Percentiles rank a stretch among this genome's conserved stretches.
Conservation (phyloP, 768 basidiomycete genomes). For the Trametes elegans region DNA sequence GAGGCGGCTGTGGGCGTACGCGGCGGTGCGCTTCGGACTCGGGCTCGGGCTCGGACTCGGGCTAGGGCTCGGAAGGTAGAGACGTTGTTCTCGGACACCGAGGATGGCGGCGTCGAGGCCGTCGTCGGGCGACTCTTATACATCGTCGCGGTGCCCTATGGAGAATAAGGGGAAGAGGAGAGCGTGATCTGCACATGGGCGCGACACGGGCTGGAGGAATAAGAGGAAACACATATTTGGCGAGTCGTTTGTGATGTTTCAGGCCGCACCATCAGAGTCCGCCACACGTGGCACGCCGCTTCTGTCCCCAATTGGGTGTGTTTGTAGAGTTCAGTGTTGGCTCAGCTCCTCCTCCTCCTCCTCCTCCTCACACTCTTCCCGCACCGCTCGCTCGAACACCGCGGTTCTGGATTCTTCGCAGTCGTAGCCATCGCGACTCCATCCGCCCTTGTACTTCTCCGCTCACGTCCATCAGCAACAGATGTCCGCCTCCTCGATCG, state of each 20-base stretch:
- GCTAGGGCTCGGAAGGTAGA: too few relatives aligned
- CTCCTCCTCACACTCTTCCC: neutral
- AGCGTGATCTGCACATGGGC: slow-evolving; percentile 16
- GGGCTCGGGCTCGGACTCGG: too few relatives aligned
- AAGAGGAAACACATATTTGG: slow-evolving; percentile 30
- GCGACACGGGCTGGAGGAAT: slow-evolving; percentile 20
- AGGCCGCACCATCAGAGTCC: slow-evolving; percentile 4
- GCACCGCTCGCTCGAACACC: neutral
- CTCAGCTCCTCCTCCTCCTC: slow-evolving; percentile 10
- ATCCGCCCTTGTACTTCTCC: slow-evolving; percentile 14
- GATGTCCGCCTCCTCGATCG: neutral
- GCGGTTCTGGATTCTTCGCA: neutral
- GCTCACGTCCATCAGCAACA: neutral
- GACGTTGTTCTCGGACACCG: slow-evolving; percentile 2
- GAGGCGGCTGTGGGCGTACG: neutral
- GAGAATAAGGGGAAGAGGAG: slow-evolving; percentile 22
- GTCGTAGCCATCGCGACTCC: slow-evolving; percentile 19
- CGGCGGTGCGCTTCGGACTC: neutral
- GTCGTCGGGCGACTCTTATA: slow-evolving; percentile 21
- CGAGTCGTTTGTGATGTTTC: slow-evolving; percentile 25
- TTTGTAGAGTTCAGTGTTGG: slow-evolving; percentile 15
- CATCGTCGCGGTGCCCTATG: slow-evolving; percentile 11
- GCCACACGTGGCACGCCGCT: slow-evolving; percentile 14
- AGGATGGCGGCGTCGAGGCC: neutral
- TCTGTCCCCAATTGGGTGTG: slow-evolving; percentile 17